phyloP scores from a whole-genome alignment of 2,329 filamentous ascomycete genomes.

The Cytospora piceae region DNA sequence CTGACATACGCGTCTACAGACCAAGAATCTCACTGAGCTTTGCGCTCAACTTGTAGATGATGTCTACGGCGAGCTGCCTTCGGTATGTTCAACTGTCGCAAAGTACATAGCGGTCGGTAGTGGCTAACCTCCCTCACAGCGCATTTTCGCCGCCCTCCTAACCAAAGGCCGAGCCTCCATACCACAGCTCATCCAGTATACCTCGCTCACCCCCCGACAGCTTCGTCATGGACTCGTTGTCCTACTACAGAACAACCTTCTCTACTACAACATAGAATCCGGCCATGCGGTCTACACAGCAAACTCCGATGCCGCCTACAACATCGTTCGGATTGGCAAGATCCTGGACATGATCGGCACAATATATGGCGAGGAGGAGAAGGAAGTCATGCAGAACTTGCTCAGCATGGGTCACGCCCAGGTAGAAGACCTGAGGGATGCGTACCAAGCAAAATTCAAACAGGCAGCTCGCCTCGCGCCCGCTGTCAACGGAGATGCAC shows the following conservation, averaged over 20 bases:
- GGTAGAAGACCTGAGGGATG: slow-evolving; percentile 69
- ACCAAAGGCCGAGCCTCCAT: slow-evolving; percentile 78
- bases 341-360: slow-evolving; percentile 76
- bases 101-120: slow-evolving; percentile 12
- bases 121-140: slow-evolving; percentile 53
- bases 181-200: slow-evolving; percentile 69
- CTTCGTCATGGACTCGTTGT: slow-evolving; percentile 81
- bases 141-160: slow-evolving; percentile 80
- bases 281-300: slow-evolving; percentile 79
- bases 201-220: slow-evolving; percentile 73
- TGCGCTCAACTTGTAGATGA: slow-evolving; percentile 89
- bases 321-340: slow-evolving; percentile 78
- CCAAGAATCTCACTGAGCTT: slow-evolving; percentile 80
- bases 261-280: slow-evolving; percentile 72
- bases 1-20: slow-evolving; percentile 45
- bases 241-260: slow-evolving; percentile 85
- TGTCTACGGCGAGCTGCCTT: slow-evolving; percentile 86
- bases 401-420: slow-evolving; percentile 77
- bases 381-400: slow-evolving; percentile 74
- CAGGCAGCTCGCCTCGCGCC: slow-evolving; percentile 32
- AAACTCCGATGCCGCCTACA: slow-evolving; percentile 79
- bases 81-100: slow-evolving; percentile 61
- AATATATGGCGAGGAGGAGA: slow-evolving; percentile 74
- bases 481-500: slow-evolving; percentile 20
- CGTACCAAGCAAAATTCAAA: slow-evolving; percentile 51